phyloP scores from a whole-genome alignment of 2,329 filamentous ascomycete genomes.

The Fusarium sp. region DNA sequence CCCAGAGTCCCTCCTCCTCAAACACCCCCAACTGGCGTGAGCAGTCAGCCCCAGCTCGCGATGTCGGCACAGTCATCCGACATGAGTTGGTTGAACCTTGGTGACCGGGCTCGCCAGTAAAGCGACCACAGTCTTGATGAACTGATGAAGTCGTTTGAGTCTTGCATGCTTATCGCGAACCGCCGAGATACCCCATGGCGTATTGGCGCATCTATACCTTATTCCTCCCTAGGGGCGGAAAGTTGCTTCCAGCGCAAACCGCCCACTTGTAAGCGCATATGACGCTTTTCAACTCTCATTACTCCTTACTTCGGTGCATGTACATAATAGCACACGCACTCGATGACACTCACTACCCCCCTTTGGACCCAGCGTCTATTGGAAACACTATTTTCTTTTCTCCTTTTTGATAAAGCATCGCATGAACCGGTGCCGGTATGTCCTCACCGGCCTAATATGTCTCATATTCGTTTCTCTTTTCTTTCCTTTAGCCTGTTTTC shows the following conservation, averaged over 20 bases:
- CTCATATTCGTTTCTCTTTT: conserved; percentile 45
- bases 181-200: conserved; percentile 36
- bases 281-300: conserved; percentile 28
- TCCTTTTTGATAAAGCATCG: conserved; percentile 38
- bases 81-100: conserved; percentile 85
- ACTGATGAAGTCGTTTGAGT: conserved; percentile 33
- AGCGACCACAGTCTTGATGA: conserved; percentile 30
- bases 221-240: not conserved
- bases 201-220: conserved; percentile 23
- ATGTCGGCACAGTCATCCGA: conserved; percentile 67
- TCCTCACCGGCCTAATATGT: conserved; percentile 49
- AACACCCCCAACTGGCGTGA: conserved; percentile 53
- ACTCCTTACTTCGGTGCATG: conserved; percentile 23
- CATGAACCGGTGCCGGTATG: conserved; percentile 47
- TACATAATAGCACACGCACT: conserved; percentile 29
- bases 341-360: conserved; percentile 30
- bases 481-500: conserved; percentile 26
- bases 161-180: conserved; percentile 24
- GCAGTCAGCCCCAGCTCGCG: conserved; percentile 62
- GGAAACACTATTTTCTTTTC: conserved; percentile 31
- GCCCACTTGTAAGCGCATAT: conserved; percentile 19
- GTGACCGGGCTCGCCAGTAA: conserved; percentile 54
- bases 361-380: conserved; percentile 29
- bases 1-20: conserved; percentile 49
- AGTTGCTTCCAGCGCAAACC: conserved; percentile 8